These are phyloP conservation scores for Thoreauomyces humboldtii DNA, from an alignment of 192 early-diverging fungal genomes.

Conservation along the genomic window DNA sequence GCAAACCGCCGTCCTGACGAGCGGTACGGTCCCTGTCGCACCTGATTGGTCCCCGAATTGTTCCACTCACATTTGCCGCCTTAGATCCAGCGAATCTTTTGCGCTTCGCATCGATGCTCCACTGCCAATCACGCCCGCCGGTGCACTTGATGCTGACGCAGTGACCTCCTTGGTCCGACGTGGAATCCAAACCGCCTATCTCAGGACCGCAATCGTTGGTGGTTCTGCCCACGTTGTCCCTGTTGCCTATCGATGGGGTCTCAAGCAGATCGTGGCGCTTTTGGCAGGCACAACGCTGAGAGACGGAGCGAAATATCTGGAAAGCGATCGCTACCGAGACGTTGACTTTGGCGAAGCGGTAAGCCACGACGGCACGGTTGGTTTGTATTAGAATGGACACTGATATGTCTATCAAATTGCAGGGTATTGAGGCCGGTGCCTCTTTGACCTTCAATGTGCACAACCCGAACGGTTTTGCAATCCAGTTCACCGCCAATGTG, in stretches of 20 bases:
- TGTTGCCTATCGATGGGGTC: constrained; percentile 28
- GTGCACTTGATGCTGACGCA: constrained; percentile 15
- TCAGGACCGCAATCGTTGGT: constrained; percentile 29
- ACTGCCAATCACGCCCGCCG: constrained; percentile 15
- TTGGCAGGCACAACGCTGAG: constrained; percentile 8
- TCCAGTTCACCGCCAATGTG: constrained; percentile 19
- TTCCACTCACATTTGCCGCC: too few species aligned
- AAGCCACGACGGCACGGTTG: too few species aligned
- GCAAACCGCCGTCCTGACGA: constrained; percentile 12
- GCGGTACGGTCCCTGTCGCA: background rate
- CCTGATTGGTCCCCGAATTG: too few species aligned
- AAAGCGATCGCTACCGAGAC: constrained; percentile 26
- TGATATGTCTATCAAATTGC: background rate
- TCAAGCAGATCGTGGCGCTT: constrained; percentile 25
- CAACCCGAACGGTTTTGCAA: constrained; percentile 44
- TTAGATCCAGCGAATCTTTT: constrained; percentile 9
- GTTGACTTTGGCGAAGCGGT: constrained; percentile 48
- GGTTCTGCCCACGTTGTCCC: constrained; percentile 33
- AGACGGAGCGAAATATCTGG: constrained; percentile 26
- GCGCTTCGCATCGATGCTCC: constrained; percentile 20
- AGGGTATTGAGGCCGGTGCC: constrained; percentile 34
- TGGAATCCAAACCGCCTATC: constrained; percentile 14
- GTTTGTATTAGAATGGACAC: background rate
- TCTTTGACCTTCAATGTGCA: constrained; percentile 30
- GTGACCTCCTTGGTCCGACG: constrained; percentile 18